Conservation (phyloP, 768 basidiomycete genomes). For the Boletus rubropictus region DNA sequence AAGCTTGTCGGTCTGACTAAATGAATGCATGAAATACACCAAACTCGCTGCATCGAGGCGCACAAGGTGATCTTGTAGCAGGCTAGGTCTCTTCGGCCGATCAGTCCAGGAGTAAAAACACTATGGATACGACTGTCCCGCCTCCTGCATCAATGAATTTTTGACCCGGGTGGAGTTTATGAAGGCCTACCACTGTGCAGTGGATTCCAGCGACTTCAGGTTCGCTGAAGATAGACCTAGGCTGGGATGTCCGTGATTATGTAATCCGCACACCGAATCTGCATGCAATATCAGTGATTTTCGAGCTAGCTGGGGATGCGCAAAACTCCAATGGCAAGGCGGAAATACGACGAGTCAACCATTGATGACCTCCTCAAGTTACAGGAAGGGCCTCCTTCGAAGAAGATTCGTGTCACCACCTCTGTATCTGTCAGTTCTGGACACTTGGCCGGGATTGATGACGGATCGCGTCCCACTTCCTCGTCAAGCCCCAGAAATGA, state of each 20-base stretch:
- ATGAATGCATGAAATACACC: conserved; percentile 85
- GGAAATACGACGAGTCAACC: conserved; percentile 26
- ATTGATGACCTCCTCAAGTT: conserved; percentile 44
- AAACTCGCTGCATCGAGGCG: conserved; percentile 78
- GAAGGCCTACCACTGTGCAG: conserved; percentile 75
- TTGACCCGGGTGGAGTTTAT: conserved; percentile 72
- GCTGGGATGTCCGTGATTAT: no score
- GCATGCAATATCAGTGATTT: no score
- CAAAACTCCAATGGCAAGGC: conserved; percentile 12
- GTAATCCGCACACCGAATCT: no score
- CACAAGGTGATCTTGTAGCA: conserved; percentile 76
- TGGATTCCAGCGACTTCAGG: conserved; percentile 87
- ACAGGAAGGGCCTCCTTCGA: conserved; percentile 38
- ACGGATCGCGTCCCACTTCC: conserved; percentile 4
- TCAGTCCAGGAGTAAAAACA: conserved; percentile 18
- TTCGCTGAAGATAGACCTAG: conserved; percentile 35
- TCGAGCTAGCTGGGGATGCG: not conserved
- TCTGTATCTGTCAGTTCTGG: not conserved
- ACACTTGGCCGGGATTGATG: not conserved
- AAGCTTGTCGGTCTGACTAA: conserved; percentile 84
- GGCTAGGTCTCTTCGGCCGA: conserved; percentile 34
- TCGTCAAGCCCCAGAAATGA: conserved; percentile 6
- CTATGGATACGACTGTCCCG: conserved; percentile 66
- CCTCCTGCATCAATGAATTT: conserved; percentile 89
- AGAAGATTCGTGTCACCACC: conserved; percentile 28